These are phyloP conservation scores for Sphagnum contortum DNA, from an alignment of 225 moss, liverwort and hornwort genomes.

Conservation along the genomic window DNA sequence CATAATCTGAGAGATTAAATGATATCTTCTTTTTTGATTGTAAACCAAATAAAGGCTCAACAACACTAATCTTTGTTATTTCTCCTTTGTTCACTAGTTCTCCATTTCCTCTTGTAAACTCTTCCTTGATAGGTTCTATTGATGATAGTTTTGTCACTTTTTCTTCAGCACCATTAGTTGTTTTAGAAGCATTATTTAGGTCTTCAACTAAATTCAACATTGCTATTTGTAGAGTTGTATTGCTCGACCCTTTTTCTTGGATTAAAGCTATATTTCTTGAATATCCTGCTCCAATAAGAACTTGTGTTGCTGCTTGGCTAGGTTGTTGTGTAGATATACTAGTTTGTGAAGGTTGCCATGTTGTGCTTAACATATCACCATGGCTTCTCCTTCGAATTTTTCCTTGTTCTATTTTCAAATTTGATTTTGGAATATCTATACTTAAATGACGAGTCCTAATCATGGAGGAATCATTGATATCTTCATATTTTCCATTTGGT, in stretches of 20 bases:
- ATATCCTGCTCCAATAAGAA: conserved; percentile 59
- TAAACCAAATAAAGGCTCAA: no score
- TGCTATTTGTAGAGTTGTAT: conserved; percentile 71
- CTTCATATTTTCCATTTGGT: no score
- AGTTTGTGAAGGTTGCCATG: not conserved
- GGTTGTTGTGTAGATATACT: conserved; percentile 8
- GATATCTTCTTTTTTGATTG: conserved; percentile 37
- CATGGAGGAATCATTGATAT: no score
- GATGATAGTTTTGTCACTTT: no score
- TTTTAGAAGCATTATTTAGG: conserved; percentile 6
- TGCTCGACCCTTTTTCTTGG: conserved; percentile 30
- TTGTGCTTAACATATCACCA: not conserved
- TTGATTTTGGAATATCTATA: conserved; percentile 2
- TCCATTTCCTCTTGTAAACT: no score
- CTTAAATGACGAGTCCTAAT: not conserved
- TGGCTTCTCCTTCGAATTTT: conserved; percentile 33
- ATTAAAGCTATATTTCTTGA: conserved; percentile 18
- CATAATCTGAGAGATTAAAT: conserved; percentile 63
- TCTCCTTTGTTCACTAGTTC: no score
- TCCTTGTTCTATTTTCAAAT: conserved; percentile 9
- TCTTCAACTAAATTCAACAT: conserved; percentile 55
- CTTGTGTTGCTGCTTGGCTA: conserved; percentile 32
- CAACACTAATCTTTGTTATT: no score
- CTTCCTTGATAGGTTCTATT: not conserved
- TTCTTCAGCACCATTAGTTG: no score